These are phyloP conservation scores for Diplodia mutila DNA, from an alignment of 2,329 filamentous ascomycete genomes.

Conservation along the genomic window DNA sequence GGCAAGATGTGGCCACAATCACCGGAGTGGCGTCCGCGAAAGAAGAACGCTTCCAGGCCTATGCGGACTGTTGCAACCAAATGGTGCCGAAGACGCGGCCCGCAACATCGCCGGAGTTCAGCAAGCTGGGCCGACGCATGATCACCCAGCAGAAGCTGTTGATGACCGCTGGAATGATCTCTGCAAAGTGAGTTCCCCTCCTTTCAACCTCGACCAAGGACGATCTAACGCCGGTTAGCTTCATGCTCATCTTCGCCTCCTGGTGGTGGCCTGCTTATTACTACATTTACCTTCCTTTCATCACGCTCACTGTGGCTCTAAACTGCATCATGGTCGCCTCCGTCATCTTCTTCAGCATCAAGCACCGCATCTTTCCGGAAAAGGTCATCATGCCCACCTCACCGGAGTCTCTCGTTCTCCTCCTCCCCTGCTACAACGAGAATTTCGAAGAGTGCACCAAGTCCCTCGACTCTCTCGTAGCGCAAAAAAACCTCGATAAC, in stretches of 20 bases:
- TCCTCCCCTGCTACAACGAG: conserved; percentile 58
- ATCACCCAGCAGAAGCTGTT: conserved; percentile 5
- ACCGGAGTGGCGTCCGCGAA: not conserved
- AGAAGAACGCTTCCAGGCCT: not conserved
- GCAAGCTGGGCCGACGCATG: conserved; percentile 9
- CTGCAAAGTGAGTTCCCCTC: conserved; percentile 22
- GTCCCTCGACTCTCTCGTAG: conserved; percentile 53
- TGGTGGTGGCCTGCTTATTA: conserved; percentile 37
- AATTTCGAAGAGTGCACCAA: conserved; percentile 49
- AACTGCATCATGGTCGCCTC: conserved; percentile 54
- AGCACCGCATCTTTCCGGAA: conserved; percentile 40
- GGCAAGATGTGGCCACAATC: conserved; percentile 10
- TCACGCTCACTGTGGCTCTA: conserved; percentile 36
- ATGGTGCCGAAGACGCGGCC: conserved; percentile 6
- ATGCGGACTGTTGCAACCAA: not conserved
- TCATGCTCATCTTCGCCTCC: conserved; percentile 27
- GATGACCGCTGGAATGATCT: not conserved
- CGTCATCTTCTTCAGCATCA: conserved; percentile 34
- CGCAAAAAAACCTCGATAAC: conserved; percentile 48
- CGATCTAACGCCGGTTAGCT: conserved; percentile 10
- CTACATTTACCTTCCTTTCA: conserved; percentile 51
- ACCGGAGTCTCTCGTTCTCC: conserved; percentile 52
- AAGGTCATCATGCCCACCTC: conserved; percentile 25
- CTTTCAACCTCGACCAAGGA: no score
- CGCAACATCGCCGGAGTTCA: conserved; percentile 7